Base-by-base conservation (phyloP, 139 green algal species). In the Chlamydomonas urium region DNA sequence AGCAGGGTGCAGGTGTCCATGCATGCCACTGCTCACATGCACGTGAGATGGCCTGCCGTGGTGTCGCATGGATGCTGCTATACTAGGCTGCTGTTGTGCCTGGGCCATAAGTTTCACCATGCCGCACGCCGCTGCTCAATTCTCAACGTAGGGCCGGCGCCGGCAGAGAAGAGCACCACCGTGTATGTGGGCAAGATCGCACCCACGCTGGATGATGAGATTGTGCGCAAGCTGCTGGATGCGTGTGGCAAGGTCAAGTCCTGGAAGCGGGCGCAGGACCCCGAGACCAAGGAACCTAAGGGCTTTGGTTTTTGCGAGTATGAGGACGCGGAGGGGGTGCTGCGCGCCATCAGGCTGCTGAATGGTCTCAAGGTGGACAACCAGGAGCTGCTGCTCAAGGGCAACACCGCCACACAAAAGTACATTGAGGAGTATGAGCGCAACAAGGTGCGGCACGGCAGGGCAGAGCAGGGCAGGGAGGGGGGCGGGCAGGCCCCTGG, bases 121-220 rank as follows among this genome's bases (percentile, higher is more conserved):
- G n/a, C n/a, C n/a, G n/a, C n/a, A n/a, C n/a, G n/a, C n/a, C n/a
- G n/a, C n/a, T n/a, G n/a, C n/a, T n/a, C n/a, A n/a, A n/a, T n/a
- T n/a, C n/a, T n/a, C n/a, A n/a, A n/a, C n/a, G n/a, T n/a, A n/a
- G n/a, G n/a, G n/a, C n/a, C n/a, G n/a, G n/a, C n/a, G n/a, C n/a
- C n/a, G 26, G 72, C 58, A 1, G 79, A 84, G 23, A 93, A 91
- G 69, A 78, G 56, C 45, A 93, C 87, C 0, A 93, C 81, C 1
- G 76, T 94, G 5, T 97, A 91, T 42, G 87, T 96, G 8, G 90
- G 91, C 31, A 94, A 93, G 75, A 97, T 98, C 50, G 92, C 92
- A 0, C 36, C 87, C n/a, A 90, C 67, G 3, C 72, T 97, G 28
- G 77, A 90, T 3, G 86, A 92, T 10, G 24, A 66, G 0, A 65